phyloP scores from a whole-genome alignment of 371 early-diverging fungal species.

The Syncephalastrum racemosum region DNA sequence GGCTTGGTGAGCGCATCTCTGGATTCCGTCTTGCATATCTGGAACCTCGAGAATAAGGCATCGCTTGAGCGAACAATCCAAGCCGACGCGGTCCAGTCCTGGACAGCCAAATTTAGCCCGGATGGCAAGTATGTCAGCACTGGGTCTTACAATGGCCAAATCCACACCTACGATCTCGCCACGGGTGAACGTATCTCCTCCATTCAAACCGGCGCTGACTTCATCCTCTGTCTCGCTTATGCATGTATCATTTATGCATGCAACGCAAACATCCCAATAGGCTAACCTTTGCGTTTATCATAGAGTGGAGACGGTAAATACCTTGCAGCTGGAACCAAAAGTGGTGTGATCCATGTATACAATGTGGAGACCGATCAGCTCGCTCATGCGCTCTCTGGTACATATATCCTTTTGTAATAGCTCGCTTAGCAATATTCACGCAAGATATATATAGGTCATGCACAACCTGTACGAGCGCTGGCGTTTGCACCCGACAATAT shows the following conservation, averaged over 20 bases:
- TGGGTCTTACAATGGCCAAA: slow-evolving; percentile 73
- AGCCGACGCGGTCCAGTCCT: slow-evolving; percentile 71
- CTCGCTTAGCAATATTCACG: slow-evolving; percentile 8
- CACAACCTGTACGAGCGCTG: slow-evolving; percentile 71
- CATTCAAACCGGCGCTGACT: slow-evolving; percentile 72
- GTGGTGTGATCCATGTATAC: slow-evolving; percentile 75
- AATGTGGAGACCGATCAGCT: slow-evolving; percentile 69
- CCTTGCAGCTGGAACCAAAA: slow-evolving; percentile 77
- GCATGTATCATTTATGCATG: slow-evolving; percentile 35
- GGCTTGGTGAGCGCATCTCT: slow-evolving; percentile 76
- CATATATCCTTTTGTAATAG: slow-evolving; percentile 11
- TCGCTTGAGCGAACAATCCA: slow-evolving; percentile 59
- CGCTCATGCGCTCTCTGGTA: slow-evolving; percentile 67
- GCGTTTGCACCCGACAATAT: slow-evolving; percentile 74
- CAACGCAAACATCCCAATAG: not conserved
- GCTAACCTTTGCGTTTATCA: not conserved
- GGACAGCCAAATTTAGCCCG: slow-evolving; percentile 74
- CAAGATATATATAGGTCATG: slow-evolving; percentile 55
- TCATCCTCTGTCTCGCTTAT: slow-evolving; percentile 75
- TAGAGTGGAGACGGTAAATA: slow-evolving; percentile 80
- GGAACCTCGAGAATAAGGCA: slow-evolving; percentile 65
- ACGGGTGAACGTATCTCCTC: slow-evolving; percentile 59
- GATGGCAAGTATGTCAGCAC: slow-evolving; percentile 72
- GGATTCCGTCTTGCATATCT: slow-evolving; percentile 76
- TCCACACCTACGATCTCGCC: slow-evolving; percentile 69